A percentile compares a stretch with the other conserved stretches of the same genome.
phyloP scores from a whole-genome alignment of 768 basidiomycete species.

The Rhizopogon vinicolor region DNA sequence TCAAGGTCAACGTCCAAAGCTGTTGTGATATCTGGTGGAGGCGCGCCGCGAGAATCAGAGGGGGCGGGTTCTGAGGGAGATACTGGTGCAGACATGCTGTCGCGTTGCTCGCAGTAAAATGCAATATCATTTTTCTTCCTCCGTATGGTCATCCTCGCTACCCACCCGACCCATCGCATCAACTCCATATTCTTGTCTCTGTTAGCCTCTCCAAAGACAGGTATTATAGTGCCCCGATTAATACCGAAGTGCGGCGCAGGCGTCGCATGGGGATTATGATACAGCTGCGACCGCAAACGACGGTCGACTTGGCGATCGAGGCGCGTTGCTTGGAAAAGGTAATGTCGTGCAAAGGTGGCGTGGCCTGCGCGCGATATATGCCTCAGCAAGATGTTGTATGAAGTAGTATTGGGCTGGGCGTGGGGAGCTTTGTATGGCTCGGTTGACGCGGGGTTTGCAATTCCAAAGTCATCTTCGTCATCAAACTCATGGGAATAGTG shows the following conservation, averaged over 20 bases:
- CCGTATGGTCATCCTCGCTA: slow-evolving; percentile 39
- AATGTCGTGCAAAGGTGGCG: slow-evolving; percentile 58
- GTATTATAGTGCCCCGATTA: slow-evolving; percentile 50
- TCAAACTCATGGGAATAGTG: slow-evolving; percentile 54
- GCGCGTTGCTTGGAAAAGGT: slow-evolving; percentile 48
- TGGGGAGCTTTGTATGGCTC: slow-evolving; percentile 32
- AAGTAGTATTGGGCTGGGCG: slow-evolving; percentile 61
- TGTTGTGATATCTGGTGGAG: slow-evolving; percentile 14
- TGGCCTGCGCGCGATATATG: slow-evolving; percentile 47
- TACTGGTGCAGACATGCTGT: slow-evolving; percentile 11
- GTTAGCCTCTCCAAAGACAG: slow-evolving; percentile 56
- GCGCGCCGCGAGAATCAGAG: slow-evolving; percentile 4
- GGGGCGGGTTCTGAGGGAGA: slow-evolving; percentile 4
- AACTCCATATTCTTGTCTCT: slow-evolving; percentile 53
- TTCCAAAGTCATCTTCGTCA: slow-evolving; percentile 57
- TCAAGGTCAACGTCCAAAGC: slow-evolving; percentile 21
- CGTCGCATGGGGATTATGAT: slow-evolving; percentile 27
- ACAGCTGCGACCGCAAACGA: slow-evolving; percentile 30
- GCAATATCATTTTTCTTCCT: slow-evolving; percentile 45
- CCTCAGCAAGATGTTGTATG: slow-evolving; percentile 58
- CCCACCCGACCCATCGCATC: slow-evolving; percentile 54
- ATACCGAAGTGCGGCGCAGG: slow-evolving; percentile 49
- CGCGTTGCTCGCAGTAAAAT: slow-evolving; percentile 34
- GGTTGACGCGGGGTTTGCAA: slow-evolving; percentile 32
- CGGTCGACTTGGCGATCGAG: slow-evolving; percentile 35